Evolutionary conservation across 192 early-diverging fungal species (phyloP).

Genomic region (Thamnidium elegans): DNA sequence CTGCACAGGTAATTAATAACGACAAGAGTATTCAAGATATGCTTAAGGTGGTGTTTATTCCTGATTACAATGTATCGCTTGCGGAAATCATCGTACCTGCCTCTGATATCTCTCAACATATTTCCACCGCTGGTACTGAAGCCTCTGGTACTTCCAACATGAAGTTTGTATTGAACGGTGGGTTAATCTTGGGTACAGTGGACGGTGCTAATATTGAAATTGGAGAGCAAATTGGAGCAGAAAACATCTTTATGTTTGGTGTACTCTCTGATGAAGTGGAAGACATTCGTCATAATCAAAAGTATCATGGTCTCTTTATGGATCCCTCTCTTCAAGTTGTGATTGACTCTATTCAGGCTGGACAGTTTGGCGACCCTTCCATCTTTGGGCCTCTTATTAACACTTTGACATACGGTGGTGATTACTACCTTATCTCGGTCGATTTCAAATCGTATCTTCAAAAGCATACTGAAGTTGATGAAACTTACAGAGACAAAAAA

Average conservation of each 20-base stretch:
- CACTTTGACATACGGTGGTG: constrained; percentile 77
- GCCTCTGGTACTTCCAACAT: constrained; percentile 99
- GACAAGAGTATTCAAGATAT: constrained; percentile 77
- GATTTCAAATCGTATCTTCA: constrained; percentile 88
- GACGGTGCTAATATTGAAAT: constrained; percentile 99
- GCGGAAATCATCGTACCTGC: constrained; percentile 96
- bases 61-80: constrained; percentile 97
- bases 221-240: constrained; percentile 91
- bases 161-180: constrained; percentile 99
- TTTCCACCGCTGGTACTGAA: constrained; percentile 98
- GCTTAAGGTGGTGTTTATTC: constrained; percentile 96
- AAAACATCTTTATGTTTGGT: constrained; percentile 99
- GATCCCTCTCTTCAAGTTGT: constrained; percentile 80
- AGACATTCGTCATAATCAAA: constrained; percentile 89
- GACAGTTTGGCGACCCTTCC: constrained; percentile 60
- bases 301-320: constrained; percentile 72
- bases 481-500: constrained; percentile 76
- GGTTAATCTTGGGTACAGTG: constrained; percentile 95
- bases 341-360: constrained; percentile 74
- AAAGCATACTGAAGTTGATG: constrained; percentile 78
- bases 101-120: constrained; percentile 99
- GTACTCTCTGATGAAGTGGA: constrained; percentile 87
- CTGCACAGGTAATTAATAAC: constrained; percentile 83
- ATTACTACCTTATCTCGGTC: constrained; percentile 82
- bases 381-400: constrained; percentile 78